These are phyloP conservation scores for Strigomonas galati DNA, from an alignment of 208 protist species.

Conservation along the genomic window DNA sequence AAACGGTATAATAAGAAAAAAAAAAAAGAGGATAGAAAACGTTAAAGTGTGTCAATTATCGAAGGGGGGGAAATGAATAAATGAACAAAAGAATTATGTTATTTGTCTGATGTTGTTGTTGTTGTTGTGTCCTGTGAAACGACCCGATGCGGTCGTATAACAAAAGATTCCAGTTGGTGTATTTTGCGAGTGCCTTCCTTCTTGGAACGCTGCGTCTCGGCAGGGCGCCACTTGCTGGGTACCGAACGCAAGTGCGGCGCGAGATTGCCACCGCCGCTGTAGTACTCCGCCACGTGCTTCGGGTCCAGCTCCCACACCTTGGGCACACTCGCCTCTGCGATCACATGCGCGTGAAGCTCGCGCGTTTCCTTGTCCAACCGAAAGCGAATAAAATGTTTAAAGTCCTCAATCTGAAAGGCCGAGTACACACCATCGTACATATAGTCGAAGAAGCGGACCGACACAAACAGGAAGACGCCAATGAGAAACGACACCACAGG, in stretches of 20 bases:
- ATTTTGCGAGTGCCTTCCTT: slow-evolving; percentile 15
- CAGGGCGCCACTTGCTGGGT: slow-evolving; percentile 65
- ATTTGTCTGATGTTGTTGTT: no score
- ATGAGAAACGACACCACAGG: slow-evolving; percentile 77
- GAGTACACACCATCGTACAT: slow-evolving; percentile 79
- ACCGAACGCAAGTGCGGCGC: slow-evolving; percentile 57
- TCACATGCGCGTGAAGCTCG: slow-evolving; percentile 59
- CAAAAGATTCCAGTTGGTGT: slow-evolving; percentile 58
- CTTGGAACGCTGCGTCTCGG: slow-evolving; percentile 10
- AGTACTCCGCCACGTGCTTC: slow-evolving; percentile 36
- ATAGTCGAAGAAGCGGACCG: slow-evolving; percentile 65
- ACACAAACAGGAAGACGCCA: slow-evolving; percentile 67
- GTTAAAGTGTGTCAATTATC: background rate
- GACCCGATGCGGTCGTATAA: slow-evolving; percentile 44
- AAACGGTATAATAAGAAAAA: slow-evolving; percentile 4
- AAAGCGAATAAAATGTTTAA: slow-evolving; percentile 82
- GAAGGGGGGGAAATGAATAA: background rate
- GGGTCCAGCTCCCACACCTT: slow-evolving; percentile 65
- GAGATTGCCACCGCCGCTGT: slow-evolving; percentile 22
- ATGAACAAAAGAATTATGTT: no score
- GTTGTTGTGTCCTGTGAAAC: background rate
- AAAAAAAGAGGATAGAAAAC: background rate
- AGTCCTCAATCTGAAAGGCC: slow-evolving; percentile 85
- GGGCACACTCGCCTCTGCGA: slow-evolving; percentile 53
- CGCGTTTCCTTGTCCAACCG: slow-evolving; percentile 48